A percentile compares a stretch with the other conserved stretches of the same genome.
phyloP scores from a whole-genome alignment of 106 monocot genomes.

The Dioscorea zingiberensis region DNA sequence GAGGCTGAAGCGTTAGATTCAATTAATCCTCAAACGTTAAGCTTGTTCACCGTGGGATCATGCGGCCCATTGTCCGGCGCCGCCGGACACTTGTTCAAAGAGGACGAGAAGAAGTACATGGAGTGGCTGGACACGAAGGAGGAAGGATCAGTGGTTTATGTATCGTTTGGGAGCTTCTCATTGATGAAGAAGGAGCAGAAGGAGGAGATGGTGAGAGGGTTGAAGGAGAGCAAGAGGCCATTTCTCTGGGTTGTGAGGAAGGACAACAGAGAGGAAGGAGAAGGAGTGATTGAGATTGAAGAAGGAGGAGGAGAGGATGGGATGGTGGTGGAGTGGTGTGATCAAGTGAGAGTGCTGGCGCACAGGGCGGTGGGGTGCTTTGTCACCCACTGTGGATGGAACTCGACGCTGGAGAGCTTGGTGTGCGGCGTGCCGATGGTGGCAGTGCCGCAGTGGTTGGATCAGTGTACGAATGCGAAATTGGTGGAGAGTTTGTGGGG shows the following conservation, averaged over 20 bases:
- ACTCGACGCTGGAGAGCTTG: slow-evolving; percentile 38
- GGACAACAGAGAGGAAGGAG: slow-evolving; percentile 21
- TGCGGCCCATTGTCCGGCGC: background rate
- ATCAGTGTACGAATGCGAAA: slow-evolving; percentile 33
- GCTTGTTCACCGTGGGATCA: background rate
- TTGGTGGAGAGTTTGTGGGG: slow-evolving; percentile 28
- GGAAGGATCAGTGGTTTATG: slow-evolving; percentile 40
- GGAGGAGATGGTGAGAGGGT: slow-evolving; percentile 33
- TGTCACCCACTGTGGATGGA: slow-evolving; percentile 61
- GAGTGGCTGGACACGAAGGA: slow-evolving; percentile 44
- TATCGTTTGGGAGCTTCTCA: slow-evolving; percentile 48
- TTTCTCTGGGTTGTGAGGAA: slow-evolving; percentile 46
- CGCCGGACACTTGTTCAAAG: slow-evolving; percentile 15
- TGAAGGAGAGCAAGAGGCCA: slow-evolving; percentile 32
- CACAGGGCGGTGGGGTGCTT: slow-evolving; percentile 47
- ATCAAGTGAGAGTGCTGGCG: slow-evolving; percentile 29
- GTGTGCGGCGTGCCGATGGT: slow-evolving; percentile 23
- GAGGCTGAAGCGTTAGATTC: slow-evolving; percentile 19
- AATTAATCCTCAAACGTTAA: slow-evolving; percentile 25
- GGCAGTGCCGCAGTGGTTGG: slow-evolving; percentile 19
- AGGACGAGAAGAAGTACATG: slow-evolving; percentile 28
- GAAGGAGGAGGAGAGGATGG: slow-evolving; percentile 1
- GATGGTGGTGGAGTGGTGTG: slow-evolving; percentile 44
- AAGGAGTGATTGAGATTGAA: slow-evolving; percentile 10
- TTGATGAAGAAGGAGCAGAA: slow-evolving; percentile 17